These are phyloP conservation scores for Termitomyces sp. DNA, from an alignment of 768 basidiomycete species.

Conservation along the genomic window DNA sequence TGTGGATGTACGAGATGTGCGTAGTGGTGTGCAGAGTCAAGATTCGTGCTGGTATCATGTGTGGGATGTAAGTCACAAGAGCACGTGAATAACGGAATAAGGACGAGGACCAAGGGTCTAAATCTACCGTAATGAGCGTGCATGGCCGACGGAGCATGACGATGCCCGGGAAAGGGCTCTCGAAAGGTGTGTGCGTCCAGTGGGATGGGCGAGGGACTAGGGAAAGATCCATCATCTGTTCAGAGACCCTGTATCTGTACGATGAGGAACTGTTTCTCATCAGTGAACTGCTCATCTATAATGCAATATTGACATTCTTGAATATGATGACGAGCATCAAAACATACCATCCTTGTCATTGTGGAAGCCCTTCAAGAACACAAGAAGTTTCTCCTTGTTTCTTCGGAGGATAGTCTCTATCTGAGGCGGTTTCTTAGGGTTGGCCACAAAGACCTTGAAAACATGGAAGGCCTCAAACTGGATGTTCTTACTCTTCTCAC, in stretches of 20 bases:
- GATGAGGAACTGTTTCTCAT: slow-evolving; percentile 96
- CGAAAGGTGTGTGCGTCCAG: not conserved
- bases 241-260: slow-evolving; percentile 83
- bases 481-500: slow-evolving; percentile 99
- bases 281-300: slow-evolving; percentile 92
- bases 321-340: not conserved
- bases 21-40: not conserved
- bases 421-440: slow-evolving; percentile 97
- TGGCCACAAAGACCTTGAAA: slow-evolving; percentile 99
- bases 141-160: not conserved
- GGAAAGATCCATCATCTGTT: slow-evolving; percentile 7
- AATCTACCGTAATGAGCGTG: not conserved
- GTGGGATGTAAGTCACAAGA: not conserved
- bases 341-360: slow-evolving; percentile 92
- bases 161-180: not conserved
- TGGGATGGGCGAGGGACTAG: not conserved
- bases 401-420: slow-evolving; percentile 87
- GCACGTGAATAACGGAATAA: not conserved
- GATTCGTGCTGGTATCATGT: slow-evolving; percentile 14
- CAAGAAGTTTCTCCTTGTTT: slow-evolving; percentile 91
- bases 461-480: slow-evolving; percentile 99
- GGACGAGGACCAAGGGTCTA: not conserved
- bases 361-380: slow-evolving; percentile 90
- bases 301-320: not conserved
- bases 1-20: not conserved